phyloP scores from a whole-genome alignment of 2,329 filamentous ascomycete species.

The Madurella fahalii region DNA sequence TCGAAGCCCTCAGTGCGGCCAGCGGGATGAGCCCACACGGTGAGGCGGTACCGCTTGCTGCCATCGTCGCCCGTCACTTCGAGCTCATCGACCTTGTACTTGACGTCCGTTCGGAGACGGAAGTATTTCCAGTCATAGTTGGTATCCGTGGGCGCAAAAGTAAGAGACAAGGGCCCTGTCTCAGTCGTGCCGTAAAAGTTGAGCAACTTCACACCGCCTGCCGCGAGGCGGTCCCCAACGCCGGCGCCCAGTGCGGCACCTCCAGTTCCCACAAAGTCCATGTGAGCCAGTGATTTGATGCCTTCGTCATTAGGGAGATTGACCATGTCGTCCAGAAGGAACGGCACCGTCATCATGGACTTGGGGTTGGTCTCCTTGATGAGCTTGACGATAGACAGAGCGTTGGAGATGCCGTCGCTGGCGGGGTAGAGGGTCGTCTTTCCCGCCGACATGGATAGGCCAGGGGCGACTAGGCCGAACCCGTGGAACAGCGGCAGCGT shows the following conservation, averaged over 20 bases:
- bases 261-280: not conserved
- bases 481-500: not conserved
- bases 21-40: not conserved
- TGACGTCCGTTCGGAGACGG: not conserved
- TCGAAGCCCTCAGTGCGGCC: not conserved
- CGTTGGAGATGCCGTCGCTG: not conserved
- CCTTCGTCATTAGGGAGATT: not conserved
- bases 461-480: not conserved
- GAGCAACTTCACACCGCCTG: not conserved
- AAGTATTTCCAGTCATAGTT: not conserved
- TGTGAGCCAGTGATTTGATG: not conserved
- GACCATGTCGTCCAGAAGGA: not conserved
- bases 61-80: not conserved
- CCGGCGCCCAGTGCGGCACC: not conserved
- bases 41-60: not conserved
- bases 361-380: not conserved
- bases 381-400: not conserved
- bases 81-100: not conserved
- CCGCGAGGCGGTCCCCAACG: not conserved
- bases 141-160: not conserved
- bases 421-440: not conserved
- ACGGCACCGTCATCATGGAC: not conserved
- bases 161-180: not conserved
- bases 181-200: constrained; percentile 1
- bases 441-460: not conserved